These are phyloP conservation scores for Alternaria sp. DNA, from an alignment of 2,329 filamentous ascomycete genomes.

Conservation along the genomic window DNA sequence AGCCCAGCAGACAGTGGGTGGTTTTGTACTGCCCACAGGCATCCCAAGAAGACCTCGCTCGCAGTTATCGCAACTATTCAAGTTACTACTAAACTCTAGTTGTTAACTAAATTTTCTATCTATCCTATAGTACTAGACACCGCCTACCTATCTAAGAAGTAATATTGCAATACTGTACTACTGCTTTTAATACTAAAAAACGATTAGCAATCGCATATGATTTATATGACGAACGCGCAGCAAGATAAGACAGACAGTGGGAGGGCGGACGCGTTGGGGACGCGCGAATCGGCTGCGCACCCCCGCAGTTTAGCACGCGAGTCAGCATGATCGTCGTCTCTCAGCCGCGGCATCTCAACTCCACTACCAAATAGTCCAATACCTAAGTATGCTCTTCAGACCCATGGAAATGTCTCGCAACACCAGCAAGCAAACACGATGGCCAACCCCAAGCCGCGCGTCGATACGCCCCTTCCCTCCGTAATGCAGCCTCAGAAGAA, in stretches of 20 bases:
- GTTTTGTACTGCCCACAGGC: too few species aligned
- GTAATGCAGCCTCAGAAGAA: constrained; percentile 29
- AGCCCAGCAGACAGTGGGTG: background rate
- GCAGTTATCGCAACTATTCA: too few species aligned
- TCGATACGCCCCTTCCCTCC: constrained; percentile 17
- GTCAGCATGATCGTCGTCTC: background rate
- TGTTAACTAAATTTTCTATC: too few species aligned
- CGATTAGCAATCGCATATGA: too few species aligned
- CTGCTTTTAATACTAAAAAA: too few species aligned
- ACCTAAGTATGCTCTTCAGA: background rate
- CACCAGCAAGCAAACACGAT: constrained; percentile 4
- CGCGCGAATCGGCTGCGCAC: constrained; percentile 1
- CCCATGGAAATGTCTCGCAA: background rate
- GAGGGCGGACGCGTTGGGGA: background rate
- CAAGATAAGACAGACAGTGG: too few species aligned
- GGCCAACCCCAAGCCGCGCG: constrained; percentile 18
- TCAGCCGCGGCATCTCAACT: constrained; percentile 22
- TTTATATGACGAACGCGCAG: too few species aligned
- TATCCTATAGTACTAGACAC: too few species aligned
- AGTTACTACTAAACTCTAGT: too few species aligned
- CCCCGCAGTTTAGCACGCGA: constrained; percentile 8
- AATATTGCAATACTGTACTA: too few species aligned
- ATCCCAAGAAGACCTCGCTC: too few species aligned
- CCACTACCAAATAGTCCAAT: background rate
- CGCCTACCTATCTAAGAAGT: too few species aligned